Conservation (phyloP, 768 basidiomycete species). For the Leccinum subtestaceum region DNA sequence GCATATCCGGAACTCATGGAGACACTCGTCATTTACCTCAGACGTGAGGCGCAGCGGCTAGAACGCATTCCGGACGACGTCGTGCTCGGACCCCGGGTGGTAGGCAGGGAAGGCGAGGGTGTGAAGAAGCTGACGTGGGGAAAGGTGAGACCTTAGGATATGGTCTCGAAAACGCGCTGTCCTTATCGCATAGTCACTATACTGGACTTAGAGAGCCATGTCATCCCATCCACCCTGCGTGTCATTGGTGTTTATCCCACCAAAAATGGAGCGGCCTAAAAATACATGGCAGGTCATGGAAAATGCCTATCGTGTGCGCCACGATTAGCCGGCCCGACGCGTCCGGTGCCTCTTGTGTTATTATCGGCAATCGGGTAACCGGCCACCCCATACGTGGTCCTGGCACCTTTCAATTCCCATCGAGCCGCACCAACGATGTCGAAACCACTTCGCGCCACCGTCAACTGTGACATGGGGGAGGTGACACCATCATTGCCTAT, state of each 20-base stretch:
- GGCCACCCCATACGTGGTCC: neutral
- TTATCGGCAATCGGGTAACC: neutral
- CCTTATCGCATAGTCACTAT: neutral
- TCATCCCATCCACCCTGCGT: neutral
- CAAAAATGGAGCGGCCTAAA: neutral
- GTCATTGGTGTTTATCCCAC: neutral
- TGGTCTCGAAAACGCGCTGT: neutral
- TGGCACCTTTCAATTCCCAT: neutral
- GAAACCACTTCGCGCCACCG: constrained; percentile 36
- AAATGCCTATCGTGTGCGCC: neutral
- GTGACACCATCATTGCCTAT: constrained; percentile 23
- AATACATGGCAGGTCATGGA: neutral
- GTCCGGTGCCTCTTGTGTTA: neutral
- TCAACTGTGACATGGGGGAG: constrained; percentile 60
- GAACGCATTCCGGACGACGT: constrained; percentile 49
- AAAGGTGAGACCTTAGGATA: constrained; percentile 18
- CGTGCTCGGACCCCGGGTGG: constrained; percentile 31
- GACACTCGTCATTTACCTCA: constrained; percentile 62
- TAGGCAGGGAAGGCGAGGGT: constrained; percentile 34
- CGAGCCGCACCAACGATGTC: constrained; percentile 10
- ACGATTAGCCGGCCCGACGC: constrained; percentile 1
- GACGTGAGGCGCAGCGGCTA: constrained; percentile 69
- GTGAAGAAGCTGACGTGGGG: constrained; percentile 32
- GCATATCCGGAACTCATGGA: constrained; percentile 75
- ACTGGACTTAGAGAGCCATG: neutral